Base-by-base conservation (phyloP, 1,284 basidiomycete species). In the Cystobasidium slooffiae region DNA sequence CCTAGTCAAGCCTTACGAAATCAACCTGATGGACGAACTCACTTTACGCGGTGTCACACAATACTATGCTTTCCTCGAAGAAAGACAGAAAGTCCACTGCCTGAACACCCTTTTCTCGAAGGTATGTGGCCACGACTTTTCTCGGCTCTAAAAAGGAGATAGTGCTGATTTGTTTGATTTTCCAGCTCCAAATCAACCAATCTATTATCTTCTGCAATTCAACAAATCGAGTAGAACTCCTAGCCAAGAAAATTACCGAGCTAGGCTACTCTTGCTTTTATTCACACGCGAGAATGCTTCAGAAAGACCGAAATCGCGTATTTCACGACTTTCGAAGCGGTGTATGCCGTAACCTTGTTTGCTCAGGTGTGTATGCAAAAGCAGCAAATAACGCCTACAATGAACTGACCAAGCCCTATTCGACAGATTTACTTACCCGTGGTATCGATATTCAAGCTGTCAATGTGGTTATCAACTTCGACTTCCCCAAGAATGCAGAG, bases 171-270 rank as follows among this genome's bases (percentile, higher is more conserved):
- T n/a, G 5, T 53, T 20, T 22, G 22, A 3, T 7, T 14, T 24
- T 72, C n/a, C 82, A 95, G 92, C 89, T 98, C 68, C 95, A 98
- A 92, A 98, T 98, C 87, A 98, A 98, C 84, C 95, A 98, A 85
- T 97, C 94, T 75, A 98, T 98, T 85, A 98, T 98, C 82, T 98
- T 98, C 85, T 98, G 96, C 85, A 98, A 98, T 87, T 97, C 95
- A 76, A 99, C 96, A 80, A 97, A 97, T 86, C 94, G 96, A 77
- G 96, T 99, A 84, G 96, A 99, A 84, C 90, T 99, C 61, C 88
- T 99, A 76, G 97, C 97, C 77, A 97, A 98, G 86, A 99, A 99
- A 85, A 94, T 99, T 79, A 99, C 96, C 20, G 96, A 99, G 81
- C 90, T 98, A 68, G 97, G 97, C 79, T 99, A 99, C 84, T 98